Percentiles rank a stretch among this genome's conserved stretches.
Conservation (phyloP, 2,329 filamentous ascomycete genomes). For the Leptosphaerulina australis region DNA sequence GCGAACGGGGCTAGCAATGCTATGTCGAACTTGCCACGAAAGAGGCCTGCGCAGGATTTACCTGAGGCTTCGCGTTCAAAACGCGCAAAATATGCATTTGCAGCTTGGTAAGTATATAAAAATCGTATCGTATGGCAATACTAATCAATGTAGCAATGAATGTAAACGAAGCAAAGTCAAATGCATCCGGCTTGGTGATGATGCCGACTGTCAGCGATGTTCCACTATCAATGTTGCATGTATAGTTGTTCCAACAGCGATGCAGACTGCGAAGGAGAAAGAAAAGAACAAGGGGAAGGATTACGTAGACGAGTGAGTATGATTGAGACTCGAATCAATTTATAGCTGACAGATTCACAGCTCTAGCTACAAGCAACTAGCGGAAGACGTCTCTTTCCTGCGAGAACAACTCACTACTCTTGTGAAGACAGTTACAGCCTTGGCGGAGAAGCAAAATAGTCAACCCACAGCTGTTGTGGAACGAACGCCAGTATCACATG, state of each 20-base stretch:
- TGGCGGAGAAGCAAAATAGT: constrained; percentile 12
- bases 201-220: constrained; percentile 25
- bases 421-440: constrained; percentile 14
- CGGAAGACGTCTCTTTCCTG: constrained; percentile 21
- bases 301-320: constrained; percentile 13
- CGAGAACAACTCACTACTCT: constrained; percentile 22
- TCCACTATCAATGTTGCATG: constrained; percentile 18
- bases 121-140: neutral
- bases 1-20: neutral
- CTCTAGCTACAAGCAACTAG: constrained; percentile 14
- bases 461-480: neutral
- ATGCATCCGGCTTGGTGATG: constrained; percentile 21
- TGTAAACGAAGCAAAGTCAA: constrained; percentile 29
- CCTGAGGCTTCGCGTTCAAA: constrained; percentile 22
- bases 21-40: constrained; percentile 18
- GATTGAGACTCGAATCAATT: no score
- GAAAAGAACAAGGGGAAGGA: constrained; percentile 12
- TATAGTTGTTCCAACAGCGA: constrained; percentile 18
- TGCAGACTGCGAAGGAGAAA: constrained; percentile 20
- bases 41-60: constrained; percentile 19
- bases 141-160: constrained; percentile 24
- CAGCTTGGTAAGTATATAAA: constrained; percentile 23
- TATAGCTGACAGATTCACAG: neutral
- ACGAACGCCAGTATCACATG: constrained; percentile 6
- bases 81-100: constrained; percentile 29